Evolutionary conservation across 768 basidiomycete species (phyloP).

Genomic region (Chlorophyllum brunneum): DNA sequence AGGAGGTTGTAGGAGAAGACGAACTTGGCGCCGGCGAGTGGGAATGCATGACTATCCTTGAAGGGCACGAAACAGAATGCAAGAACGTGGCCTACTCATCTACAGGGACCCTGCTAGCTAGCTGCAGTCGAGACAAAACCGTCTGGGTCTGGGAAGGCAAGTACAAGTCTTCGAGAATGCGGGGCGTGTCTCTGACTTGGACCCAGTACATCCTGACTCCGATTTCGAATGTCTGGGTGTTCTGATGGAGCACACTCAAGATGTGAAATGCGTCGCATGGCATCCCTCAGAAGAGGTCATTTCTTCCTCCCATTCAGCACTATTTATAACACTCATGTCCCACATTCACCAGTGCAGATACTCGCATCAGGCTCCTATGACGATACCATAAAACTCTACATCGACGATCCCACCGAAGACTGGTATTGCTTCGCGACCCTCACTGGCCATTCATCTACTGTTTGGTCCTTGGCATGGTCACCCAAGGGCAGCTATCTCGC

Average conservation of each 20-base stretch:
- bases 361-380: constrained; percentile 97
- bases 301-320: constrained; percentile 14
- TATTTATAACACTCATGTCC: constrained; percentile 15
- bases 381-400: constrained; percentile 89
- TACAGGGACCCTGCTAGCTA: constrained; percentile 82
- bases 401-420: constrained; percentile 91
- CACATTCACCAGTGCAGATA: constrained; percentile 50
- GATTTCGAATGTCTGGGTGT: constrained; percentile 96
- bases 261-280: constrained; percentile 94
- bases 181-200: not conserved
- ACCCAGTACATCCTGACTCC: constrained; percentile 77
- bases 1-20: constrained; percentile 38
- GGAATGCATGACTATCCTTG: constrained; percentile 84
- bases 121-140: constrained; percentile 93
- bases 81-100: constrained; percentile 84
- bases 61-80: constrained; percentile 97
- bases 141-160: constrained; percentile 99
- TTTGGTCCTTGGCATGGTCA: constrained; percentile 86
- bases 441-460: constrained; percentile 78
- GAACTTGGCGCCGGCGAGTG: constrained; percentile 51
- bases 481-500: constrained; percentile 80
- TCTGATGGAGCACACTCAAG: constrained; percentile 94
- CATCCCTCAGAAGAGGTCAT: constrained; percentile 91
- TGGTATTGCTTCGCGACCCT: constrained; percentile 89
- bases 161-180: constrained; percentile 7